These are phyloP conservation scores for Dothistroma septosporum DNA, from an alignment of 2,329 filamentous ascomycete species.

Conservation along the genomic window DNA sequence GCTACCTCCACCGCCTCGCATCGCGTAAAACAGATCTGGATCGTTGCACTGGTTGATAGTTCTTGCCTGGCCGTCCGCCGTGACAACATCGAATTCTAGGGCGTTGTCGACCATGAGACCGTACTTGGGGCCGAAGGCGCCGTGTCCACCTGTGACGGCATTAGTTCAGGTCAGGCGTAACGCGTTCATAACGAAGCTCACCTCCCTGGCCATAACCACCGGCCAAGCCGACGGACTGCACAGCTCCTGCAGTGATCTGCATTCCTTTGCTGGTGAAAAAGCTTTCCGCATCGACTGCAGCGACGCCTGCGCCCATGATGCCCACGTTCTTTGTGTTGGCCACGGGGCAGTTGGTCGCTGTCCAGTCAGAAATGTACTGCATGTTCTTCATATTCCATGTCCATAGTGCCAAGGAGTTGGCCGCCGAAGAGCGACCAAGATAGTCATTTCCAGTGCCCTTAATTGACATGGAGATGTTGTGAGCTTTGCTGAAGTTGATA, in stretches of 20 bases:
- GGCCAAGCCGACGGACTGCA: constrained; percentile 23
- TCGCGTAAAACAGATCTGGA: constrained; percentile 49
- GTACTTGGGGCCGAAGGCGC: constrained; percentile 18
- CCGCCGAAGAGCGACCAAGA: constrained; percentile 18
- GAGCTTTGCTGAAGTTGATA: constrained; percentile 22
- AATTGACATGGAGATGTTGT: constrained; percentile 24
- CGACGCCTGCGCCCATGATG: neutral
- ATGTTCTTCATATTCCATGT: constrained; percentile 15
- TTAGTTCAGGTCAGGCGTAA: too few species aligned
- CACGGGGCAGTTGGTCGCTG: neutral
- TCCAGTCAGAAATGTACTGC: neutral
- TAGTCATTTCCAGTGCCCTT: constrained; percentile 30
- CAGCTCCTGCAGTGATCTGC: constrained; percentile 18
- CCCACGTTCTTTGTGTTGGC: neutral
- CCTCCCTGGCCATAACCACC: constrained; percentile 24
- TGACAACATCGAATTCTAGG: constrained; percentile 20
- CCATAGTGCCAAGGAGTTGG: constrained; percentile 25
- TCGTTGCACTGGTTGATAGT: constrained; percentile 34
- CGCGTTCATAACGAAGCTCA: neutral
- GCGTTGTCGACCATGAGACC: constrained; percentile 27
- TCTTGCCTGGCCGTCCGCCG: constrained; percentile 19
- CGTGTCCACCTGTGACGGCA: constrained; percentile 9
- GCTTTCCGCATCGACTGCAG: neutral
- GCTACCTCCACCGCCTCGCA: constrained; percentile 52
- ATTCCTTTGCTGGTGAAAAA: constrained; percentile 5